Conservation (phyloP, 306 rosid species). For the Malus asiatica region DNA sequence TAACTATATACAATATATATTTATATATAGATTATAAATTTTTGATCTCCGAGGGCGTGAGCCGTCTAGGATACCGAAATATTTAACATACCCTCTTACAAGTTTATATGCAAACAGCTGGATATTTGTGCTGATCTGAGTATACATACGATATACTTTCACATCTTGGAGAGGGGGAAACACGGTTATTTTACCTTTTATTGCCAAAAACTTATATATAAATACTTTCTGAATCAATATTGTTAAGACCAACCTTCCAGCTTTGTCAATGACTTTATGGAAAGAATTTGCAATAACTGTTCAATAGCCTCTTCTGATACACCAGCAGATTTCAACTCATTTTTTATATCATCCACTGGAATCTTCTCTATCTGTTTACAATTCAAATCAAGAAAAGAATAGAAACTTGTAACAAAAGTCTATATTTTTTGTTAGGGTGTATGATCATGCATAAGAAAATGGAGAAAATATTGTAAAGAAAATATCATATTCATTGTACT, state of each 20-base stretch:
- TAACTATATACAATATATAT: no score
- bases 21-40: no score
- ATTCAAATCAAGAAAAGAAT: not conserved
- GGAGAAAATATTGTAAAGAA: not conserved
- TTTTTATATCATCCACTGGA: constrained; percentile 67
- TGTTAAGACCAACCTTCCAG: constrained; percentile 60
- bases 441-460: not conserved
- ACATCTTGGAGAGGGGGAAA: not conserved
- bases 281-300: constrained; percentile 78
- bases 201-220: not conserved
- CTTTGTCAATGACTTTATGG: constrained; percentile 71
- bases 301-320: constrained; percentile 66
- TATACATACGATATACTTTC: not conserved
- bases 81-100: not conserved
- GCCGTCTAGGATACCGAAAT: not conserved
- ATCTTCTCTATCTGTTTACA: constrained; percentile 70
- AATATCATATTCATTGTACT: not conserved
- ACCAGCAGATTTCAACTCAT: constrained; percentile 61
- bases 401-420: not conserved
- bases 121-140: not conserved
- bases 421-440: not conserved
- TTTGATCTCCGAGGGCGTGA: not conserved
- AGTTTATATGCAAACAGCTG: not conserved
- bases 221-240: not conserved
- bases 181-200: not conserved